Evolutionary conservation across 202 grass and related monocot genomes (phyloP).

Genomic region (Panicum hallii): DNA sequence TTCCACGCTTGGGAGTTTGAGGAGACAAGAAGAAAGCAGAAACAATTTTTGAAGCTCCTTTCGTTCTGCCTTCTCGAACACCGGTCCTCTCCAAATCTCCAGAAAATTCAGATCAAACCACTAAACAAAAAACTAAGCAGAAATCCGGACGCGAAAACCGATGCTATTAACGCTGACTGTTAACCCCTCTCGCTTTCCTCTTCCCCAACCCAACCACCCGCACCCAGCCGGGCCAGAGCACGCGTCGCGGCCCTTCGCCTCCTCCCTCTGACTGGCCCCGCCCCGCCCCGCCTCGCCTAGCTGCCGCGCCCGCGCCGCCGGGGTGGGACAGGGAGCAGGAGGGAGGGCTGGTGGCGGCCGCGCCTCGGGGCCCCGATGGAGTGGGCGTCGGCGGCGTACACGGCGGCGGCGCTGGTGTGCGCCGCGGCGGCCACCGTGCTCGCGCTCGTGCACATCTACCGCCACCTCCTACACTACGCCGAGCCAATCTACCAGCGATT

Average conservation of each 20-base stretch:
- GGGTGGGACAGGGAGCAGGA: constrained; percentile 16
- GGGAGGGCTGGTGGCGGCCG: neutral
- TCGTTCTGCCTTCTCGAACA: neutral
- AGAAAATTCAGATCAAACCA: constrained; percentile 19
- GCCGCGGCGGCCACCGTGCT: constrained; percentile 75
- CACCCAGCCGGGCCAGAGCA: neutral
- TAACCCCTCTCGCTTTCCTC: constrained; percentile 42
- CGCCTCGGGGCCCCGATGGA: constrained; percentile 48
- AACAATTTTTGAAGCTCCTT: neutral
- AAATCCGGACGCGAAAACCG: neutral
- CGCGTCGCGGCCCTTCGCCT: neutral
- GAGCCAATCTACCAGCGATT: constrained; percentile 83
- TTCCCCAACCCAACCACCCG: constrained; percentile 26
- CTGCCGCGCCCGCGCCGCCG: constrained; percentile 13
- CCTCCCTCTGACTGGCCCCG: neutral
- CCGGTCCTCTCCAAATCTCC: constrained; percentile 41
- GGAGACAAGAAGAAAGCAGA: neutral
- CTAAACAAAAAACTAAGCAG: constrained; percentile 15
- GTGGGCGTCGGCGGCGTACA: constrained; percentile 71
- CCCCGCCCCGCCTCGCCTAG: neutral
- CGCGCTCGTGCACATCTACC: constrained; percentile 84
- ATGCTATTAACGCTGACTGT: constrained; percentile 50
- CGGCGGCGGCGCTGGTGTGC: constrained; percentile 83
- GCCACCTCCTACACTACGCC: constrained; percentile 87
- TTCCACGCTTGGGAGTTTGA: neutral